These are phyloP conservation scores for Pleurotus platypus DNA, from an alignment of 768 basidiomycete genomes.

Conservation along the genomic window DNA sequence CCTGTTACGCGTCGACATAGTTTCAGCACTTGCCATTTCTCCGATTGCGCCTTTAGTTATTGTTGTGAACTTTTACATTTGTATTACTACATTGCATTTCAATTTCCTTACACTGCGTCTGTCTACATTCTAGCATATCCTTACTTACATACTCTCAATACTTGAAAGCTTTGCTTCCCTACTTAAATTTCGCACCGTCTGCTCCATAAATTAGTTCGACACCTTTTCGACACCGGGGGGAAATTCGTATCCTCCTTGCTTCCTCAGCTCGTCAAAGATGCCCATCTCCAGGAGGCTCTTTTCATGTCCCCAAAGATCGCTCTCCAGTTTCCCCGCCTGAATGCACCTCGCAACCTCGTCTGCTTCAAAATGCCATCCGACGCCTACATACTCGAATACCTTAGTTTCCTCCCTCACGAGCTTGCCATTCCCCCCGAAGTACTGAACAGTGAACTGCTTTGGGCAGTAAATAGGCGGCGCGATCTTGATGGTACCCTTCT, in stretches of 20 bases:
- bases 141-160: too few species aligned
- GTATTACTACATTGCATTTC: too few species aligned
- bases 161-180: too few species aligned
- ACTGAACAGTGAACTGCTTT: constrained; percentile 61
- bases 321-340: constrained; percentile 69
- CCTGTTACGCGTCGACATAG: too few species aligned
- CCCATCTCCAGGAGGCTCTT: constrained; percentile 81
- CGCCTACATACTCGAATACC: constrained; percentile 56
- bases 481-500: constrained; percentile 66
- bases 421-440: constrained; percentile 39
- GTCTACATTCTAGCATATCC: too few species aligned
- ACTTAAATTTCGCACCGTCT: too few species aligned
- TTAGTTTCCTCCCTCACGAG: constrained; percentile 54
- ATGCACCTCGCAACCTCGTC: constrained; percentile 85
- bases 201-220: too few species aligned
- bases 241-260: constrained; percentile 14
- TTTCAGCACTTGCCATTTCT: too few species aligned
- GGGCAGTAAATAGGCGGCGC: constrained; percentile 66
- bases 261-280: constrained; percentile 76
- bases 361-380: constrained; percentile 83
- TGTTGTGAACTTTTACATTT: too few species aligned
- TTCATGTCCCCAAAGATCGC: constrained; percentile 69
- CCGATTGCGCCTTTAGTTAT: too few species aligned
- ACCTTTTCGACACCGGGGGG: constrained; percentile 16
- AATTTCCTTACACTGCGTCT: too few species aligned